Evolutionary conservation across 768 basidiomycete genomes (phyloP), one percentile per base, ranked within the genome.

Genomic region (Amanita muscaria): DNA sequence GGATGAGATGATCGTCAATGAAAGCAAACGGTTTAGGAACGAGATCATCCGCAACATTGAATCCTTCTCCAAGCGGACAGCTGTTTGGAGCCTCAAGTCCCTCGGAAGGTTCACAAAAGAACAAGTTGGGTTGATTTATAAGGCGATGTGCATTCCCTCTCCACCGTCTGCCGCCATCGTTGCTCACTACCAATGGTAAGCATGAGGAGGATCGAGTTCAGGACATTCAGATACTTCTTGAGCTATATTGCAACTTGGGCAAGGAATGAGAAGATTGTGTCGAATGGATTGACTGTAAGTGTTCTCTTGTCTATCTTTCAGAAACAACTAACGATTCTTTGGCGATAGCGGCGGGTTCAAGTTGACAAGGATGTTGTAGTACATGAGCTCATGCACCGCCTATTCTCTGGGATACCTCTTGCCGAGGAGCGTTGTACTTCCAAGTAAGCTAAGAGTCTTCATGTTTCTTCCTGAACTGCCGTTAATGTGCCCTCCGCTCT

Each of bases 181-280:
- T 86, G 40, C 64, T 84, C 22, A 66, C 71, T 16, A 74, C 69
- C n/a, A 73, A 66, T 32, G 80, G 84, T 38, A 68, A 66, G 5
- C 67, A 69, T 44, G 84, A 83, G 41, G 85, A 91, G 47, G 96
- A 84, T 99, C 40, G 89, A 79, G 42, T 60, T 92, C n/a, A 67
- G 65, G 50, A 96, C 93, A 2, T 99, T 97, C 69, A 79, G 77
- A 52, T 73, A 82, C 39, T 96, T 97, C 66, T 63, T 99, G 51
- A 88, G 86, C 52, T 91, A 96, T 62, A 74, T 98, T 37, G 86
- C 83, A 21, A 92, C 91, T 0, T 99, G 96, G 96, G 94, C 93
- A 1, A 67, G 96, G 52, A 83, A 93, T 55, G 96, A 98, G 63
- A 85, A 82, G 63, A 76, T 97, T 40, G 89, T 93, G 18, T 76